Base-by-base conservation (phyloP, 495 filamentous ascomycete genomes). In the Trichocladium antarcticum region DNA sequence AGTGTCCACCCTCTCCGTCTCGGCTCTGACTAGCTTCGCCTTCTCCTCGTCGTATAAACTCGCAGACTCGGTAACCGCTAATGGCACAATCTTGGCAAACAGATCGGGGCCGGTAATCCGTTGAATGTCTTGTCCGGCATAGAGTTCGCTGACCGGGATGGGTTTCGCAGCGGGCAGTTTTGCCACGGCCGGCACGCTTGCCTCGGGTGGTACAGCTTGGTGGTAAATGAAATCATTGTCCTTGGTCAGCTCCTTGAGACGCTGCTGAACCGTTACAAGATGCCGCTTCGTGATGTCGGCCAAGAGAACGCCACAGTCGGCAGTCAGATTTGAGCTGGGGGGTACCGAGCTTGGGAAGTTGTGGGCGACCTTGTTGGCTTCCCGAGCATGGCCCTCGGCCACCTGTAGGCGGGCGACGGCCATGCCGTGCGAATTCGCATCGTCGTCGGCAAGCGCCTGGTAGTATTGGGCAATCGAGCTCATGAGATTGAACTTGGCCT, bases 171-270 rank as follows among this genome's bases (percentile, higher is more conserved):
- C 92, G 24, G 89, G 87, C 9, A 97, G 75, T 63, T 97, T 98
- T 3, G 89, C 79, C 43, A 98, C 84, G 14, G 82, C 73, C 7
- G 84, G 71, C 12, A 98, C 72, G 37, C 78, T 78, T 11, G 86
- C 84, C 63, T 95, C 90, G 14, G 78, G 81, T 0, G 92, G 90
- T 15, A 98, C 81, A 0, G 80, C 80, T 52, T 96, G 87, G 64
- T 98, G 92, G 57, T 97, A 98, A 57, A 98, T 96, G 61, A 90
- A 95, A 60, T 98, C 92, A 61, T 98, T 98, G 64, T 98, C 92
- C 54, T 96, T 95, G 49, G 76, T 73, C 51, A 87, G 74, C 47
- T 85, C 80, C 10, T 69, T 67, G 20, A 95, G 70, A 58, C 81
- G 85, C 43, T 92, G 83, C 64, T 95, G 84, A 15, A 95, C 81